Base-by-base conservation (phyloP, 2,329 filamentous ascomycete species). In the Aspergillus pseudotamarii region DNA sequence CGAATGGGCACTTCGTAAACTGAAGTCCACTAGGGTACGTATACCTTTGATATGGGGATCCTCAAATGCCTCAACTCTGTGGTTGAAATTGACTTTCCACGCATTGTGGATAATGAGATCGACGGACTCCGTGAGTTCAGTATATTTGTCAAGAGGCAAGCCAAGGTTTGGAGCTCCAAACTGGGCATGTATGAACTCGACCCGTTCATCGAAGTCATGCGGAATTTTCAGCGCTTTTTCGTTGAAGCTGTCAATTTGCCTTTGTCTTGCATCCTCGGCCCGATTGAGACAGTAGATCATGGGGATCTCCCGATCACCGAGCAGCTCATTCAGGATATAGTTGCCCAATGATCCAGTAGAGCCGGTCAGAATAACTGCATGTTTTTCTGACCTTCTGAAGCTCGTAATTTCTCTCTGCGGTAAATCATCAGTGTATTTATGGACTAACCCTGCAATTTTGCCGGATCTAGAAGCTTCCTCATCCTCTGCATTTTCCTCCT, bases 21-120 rank as follows among this genome's bases (percentile, higher is more conserved):
- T 70, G 34, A 71, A 73, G 4, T 76, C 68, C 11, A 76, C 58
- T 0, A 77, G 57, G 16, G 63, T 67, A n/a, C 65, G 66, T 5
- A 75, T 62, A 30, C 66, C 67, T 9, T 57, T 60, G n/a, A 76
- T 66, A 21, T 75, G 71, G 4, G 65, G 58, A 0, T 73, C 69
- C 21, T 48, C 45, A 58, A 74, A 77, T 14, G 71, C 68, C 10
- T 57, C 19, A 6, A 76, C 58, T 23, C 66, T 57, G n/a, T 63
- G 66, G 61, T 76, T 76, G 65, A 76, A 75, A 63, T 76, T 67
- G 6, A 77, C 70, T 2, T 59, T 65, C 75, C 75, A 77, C 1
- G 71, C 69, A 60, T 76, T 76, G 66, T 77, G 75, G 4, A 71
- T 58, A 21, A 77, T 63, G 0, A 64, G 66, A 55, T 70, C 63